These are phyloP conservation scores for Balakata baccata DNA, from an alignment of 345 rosid species.

Conservation along the genomic window DNA sequence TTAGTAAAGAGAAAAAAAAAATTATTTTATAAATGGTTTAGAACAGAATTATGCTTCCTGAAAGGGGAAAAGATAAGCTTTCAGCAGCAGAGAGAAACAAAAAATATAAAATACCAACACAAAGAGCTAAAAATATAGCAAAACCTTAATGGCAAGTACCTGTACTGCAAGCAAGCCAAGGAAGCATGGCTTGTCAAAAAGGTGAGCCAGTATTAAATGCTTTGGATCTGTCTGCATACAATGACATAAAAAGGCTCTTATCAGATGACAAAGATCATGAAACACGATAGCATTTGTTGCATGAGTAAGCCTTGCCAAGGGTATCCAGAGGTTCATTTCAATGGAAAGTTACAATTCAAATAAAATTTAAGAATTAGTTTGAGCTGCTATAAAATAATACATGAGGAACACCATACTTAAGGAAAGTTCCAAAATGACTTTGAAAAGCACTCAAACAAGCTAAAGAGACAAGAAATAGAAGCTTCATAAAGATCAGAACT, in stretches of 20 bases:
- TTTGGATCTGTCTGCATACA: conserved; percentile 68
- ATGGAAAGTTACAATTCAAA: not conserved
- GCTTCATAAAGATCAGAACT: not conserved
- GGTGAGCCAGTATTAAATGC: conserved; percentile 82
- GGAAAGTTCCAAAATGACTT: not conserved
- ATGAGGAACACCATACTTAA: not conserved
- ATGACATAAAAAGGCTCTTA: conserved; percentile 5
- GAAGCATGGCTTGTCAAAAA: conserved; percentile 96
- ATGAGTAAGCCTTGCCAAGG: not conserved
- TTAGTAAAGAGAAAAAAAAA: not conserved
- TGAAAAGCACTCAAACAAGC: not conserved
- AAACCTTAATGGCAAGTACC: conserved; percentile 29
- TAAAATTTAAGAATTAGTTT: not conserved
- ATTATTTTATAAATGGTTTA: not conserved
- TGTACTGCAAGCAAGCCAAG: conserved; percentile 86
- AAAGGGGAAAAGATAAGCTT: not conserved
- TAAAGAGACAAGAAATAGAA: not conserved
- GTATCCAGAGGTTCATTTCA: not conserved
- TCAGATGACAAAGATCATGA: conserved; percentile 15
- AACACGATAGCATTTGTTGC: too few relatives aligned
- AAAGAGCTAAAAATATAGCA: not conserved
- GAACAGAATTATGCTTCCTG: not conserved
- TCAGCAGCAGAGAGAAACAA: not conserved
- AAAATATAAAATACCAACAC: not conserved
- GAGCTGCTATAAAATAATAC: not conserved